phyloP scores from a whole-genome alignment of 1,139 yeast species.

The Candida labiduridarum region DNA sequence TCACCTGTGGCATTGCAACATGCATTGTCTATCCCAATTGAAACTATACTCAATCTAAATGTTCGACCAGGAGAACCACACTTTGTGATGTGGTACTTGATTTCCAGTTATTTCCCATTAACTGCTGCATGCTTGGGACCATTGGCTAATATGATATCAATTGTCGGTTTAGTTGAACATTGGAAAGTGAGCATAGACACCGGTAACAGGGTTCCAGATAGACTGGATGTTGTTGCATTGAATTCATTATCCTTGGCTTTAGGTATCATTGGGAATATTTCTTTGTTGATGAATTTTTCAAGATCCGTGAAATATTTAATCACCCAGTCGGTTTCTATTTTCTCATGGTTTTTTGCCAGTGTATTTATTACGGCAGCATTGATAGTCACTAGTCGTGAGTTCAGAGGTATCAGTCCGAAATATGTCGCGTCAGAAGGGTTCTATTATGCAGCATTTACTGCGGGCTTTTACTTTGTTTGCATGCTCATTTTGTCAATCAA shows the following conservation, averaged over 20 bases:
- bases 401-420: constrained; percentile 16
- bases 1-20: constrained; percentile 26
- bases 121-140: constrained; percentile 80
- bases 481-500: constrained; percentile 55
- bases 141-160: constrained; percentile 68
- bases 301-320: constrained; percentile 55
- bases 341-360: constrained; percentile 65
- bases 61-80: constrained; percentile 49
- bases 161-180: constrained; percentile 69
- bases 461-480: constrained; percentile 59
- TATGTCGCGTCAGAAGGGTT: constrained; percentile 60
- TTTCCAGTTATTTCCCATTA: constrained; percentile 70
- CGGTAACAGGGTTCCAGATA: constrained; percentile 31
- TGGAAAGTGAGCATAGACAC: constrained; percentile 53
- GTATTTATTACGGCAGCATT: constrained; percentile 52
- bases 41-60: constrained; percentile 30
- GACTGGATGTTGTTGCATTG: constrained; percentile 46
- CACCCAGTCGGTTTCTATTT: constrained; percentile 63
- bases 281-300: constrained; percentile 68
- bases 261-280: constrained; percentile 67
- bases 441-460: constrained; percentile 75
- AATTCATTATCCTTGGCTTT: constrained; percentile 63
- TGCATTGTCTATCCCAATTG: constrained; percentile 36
- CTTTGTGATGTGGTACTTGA: constrained; percentile 59
- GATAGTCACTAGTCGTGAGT: constrained; percentile 29